Percentiles rank a stretch among this genome's conserved stretches.
These are phyloP conservation scores for Boechera retrofracta DNA, from an alignment of 345 rosid species.

Conservation along the genomic window DNA sequence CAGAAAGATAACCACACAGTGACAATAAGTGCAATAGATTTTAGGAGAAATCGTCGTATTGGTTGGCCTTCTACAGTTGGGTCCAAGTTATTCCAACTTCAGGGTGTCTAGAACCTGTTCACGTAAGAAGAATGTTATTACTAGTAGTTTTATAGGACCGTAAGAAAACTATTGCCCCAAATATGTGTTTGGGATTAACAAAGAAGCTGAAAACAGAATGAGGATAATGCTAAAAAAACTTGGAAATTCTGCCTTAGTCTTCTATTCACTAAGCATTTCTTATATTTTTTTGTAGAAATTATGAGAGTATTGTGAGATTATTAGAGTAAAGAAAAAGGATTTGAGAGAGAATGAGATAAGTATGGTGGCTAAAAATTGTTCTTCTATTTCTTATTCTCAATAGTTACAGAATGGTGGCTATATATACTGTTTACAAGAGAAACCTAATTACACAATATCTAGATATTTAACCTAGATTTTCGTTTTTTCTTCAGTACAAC, in stretches of 20 bases:
- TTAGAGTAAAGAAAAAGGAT: too few relatives aligned
- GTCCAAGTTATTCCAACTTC: conserved; percentile 27
- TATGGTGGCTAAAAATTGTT: too few relatives aligned
- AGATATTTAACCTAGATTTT: too few relatives aligned
- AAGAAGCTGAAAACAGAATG: conserved; percentile 7
- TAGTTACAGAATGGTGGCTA: too few relatives aligned
- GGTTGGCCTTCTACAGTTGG: conserved; percentile 19
- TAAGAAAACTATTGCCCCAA: background rate
- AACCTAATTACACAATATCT: too few relatives aligned
- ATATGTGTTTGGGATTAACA: background rate
- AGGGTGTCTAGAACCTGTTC: conserved; percentile 35
- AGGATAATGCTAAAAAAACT: conserved; percentile 13
- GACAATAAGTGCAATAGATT: conserved; percentile 16
- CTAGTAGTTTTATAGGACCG: background rate
- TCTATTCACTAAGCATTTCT: conserved; percentile 3
- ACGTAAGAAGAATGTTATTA: background rate
- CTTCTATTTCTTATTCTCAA: too few relatives aligned
- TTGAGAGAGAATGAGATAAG: too few relatives aligned
- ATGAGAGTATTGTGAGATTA: too few relatives aligned
- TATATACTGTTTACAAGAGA: too few relatives aligned
- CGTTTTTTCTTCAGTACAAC: too few relatives aligned
- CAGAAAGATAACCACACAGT: conserved; percentile 9
- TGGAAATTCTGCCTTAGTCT: conserved; percentile 17
- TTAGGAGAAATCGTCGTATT: conserved; percentile 4
- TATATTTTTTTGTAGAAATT: background rate